Evolutionary conservation across 306 rosid genomes (phyloP).

Genomic region (Parietaria judaica): DNA sequence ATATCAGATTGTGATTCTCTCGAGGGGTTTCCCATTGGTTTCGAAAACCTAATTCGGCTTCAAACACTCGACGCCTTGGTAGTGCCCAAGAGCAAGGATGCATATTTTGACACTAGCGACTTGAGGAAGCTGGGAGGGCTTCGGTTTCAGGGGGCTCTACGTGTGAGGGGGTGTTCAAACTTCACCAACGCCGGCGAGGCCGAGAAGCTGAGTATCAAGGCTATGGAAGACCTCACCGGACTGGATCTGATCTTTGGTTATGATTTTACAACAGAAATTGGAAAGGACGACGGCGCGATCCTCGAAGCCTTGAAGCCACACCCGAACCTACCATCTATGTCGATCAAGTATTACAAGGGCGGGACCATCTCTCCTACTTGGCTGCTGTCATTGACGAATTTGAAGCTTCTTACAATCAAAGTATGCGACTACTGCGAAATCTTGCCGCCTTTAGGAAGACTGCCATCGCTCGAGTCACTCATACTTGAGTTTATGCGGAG

Average conservation of each 20-base stretch:
- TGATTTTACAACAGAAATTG: not conserved
- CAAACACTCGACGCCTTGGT: slow-evolving; percentile 2
- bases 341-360: accelerated
- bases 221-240: not conserved
- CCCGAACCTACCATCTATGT: not conserved
- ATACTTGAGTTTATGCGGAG: accelerated
- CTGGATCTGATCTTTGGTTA: not conserved
- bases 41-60: slow-evolving; percentile 1
- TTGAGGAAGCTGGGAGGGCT: slow-evolving; percentile 1
- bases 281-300: not conserved
- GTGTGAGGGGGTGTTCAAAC: not conserved
- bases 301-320: slow-evolving; percentile 8
- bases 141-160: not conserved
- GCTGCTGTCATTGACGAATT: slow-evolving; percentile 5
- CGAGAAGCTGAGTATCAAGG: not conserved
- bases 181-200: not conserved
- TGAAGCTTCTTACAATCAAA: accelerated
- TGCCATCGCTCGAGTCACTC: slow-evolving; percentile 1
- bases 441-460: slow-evolving; percentile 13
- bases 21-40: slow-evolving; percentile 11
- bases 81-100: not conserved
- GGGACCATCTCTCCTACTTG: not conserved
- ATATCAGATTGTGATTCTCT: not conserved
- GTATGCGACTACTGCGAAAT: not conserved
- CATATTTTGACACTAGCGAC: slow-evolving; percentile 2